A percentile compares a stretch with the other conserved stretches of the same genome.
Evolutionary conservation across 805 yeast genomes (phyloP).

Genomic region (Candida ascalaphidarum): DNA sequence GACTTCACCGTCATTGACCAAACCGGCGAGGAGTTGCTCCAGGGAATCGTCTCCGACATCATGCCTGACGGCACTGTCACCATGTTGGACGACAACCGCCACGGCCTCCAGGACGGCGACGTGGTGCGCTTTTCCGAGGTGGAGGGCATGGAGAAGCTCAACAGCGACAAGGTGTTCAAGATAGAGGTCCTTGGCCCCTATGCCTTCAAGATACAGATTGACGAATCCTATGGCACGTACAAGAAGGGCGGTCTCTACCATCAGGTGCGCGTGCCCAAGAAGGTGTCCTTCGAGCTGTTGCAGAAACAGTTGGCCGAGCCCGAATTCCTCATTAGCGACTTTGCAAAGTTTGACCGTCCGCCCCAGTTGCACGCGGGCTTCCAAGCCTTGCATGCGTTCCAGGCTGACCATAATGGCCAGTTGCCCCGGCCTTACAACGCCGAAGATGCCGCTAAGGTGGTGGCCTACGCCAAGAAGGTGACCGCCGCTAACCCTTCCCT

Average conservation of each 20-base stretch:
- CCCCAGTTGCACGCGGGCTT: constrained; percentile 86
- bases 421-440: constrained; percentile 73
- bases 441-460: constrained; percentile 63
- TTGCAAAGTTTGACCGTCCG: constrained; percentile 90
- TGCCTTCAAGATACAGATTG: constrained; percentile 69
- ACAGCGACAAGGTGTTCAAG: constrained; percentile 66
- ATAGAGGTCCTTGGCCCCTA: constrained; percentile 91
- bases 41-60: constrained; percentile 85
- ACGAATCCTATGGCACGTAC: constrained; percentile 52
- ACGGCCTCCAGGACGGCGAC: constrained; percentile 89
- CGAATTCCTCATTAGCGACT: constrained; percentile 75
- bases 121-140: constrained; percentile 82
- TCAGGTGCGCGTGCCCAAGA: constrained; percentile 80
- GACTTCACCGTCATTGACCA: constrained; percentile 73
- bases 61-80: constrained; percentile 89
- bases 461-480: constrained; percentile 52
- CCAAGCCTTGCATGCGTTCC: constrained; percentile 78
- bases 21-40: constrained; percentile 86
- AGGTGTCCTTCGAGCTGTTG: constrained; percentile 55
- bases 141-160: constrained; percentile 66
- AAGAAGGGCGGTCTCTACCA: constrained; percentile 83
- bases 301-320: constrained; percentile 64
- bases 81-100: constrained; percentile 85
- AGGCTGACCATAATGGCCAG: constrained; percentile 47
- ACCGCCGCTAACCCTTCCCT: constrained; percentile 48